These are phyloP conservation scores for Solanum rostratum DNA, from an alignment of 257 asterid genomes.

Conservation along the genomic window DNA sequence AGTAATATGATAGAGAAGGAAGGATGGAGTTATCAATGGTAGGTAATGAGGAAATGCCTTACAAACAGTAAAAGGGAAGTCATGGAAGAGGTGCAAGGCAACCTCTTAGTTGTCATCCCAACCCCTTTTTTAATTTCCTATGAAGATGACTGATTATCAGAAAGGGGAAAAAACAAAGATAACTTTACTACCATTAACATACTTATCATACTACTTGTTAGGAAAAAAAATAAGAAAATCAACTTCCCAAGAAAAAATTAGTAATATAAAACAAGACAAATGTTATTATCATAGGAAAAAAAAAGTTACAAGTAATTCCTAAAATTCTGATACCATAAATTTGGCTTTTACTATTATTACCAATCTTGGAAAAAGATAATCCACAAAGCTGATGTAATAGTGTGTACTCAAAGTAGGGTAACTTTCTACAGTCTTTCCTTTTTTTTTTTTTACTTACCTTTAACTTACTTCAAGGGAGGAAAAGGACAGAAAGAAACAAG, in stretches of 20 bases:
- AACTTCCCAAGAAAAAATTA: not conserved
- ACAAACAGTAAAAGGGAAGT: constrained; percentile 51
- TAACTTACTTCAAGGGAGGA: not conserved
- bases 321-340: not conserved
- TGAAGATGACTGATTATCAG: constrained; percentile 31
- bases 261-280: not conserved
- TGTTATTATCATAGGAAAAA: not conserved
- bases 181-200: not conserved
- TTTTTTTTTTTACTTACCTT: not conserved
- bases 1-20: constrained; percentile 29
- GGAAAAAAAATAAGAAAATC: not conserved
- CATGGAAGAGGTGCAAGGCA: constrained; percentile 34
- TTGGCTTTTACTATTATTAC: not conserved
- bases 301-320: not conserved
- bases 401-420: not conserved
- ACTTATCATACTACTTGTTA: not conserved
- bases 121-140: constrained; percentile 8
- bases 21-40: constrained; percentile 64
- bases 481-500: not conserved
- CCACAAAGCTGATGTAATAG: not conserved
- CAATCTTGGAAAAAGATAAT: not conserved
- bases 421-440: not conserved
- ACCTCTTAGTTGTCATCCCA: constrained; percentile 23
- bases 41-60: constrained; percentile 57
- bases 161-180: not conserved